A percentile compares a stretch with the other conserved stretches of the same genome.
Conservation (phyloP, 352 stramenopile genomes). For the Saprolegnia diclina region DNA sequence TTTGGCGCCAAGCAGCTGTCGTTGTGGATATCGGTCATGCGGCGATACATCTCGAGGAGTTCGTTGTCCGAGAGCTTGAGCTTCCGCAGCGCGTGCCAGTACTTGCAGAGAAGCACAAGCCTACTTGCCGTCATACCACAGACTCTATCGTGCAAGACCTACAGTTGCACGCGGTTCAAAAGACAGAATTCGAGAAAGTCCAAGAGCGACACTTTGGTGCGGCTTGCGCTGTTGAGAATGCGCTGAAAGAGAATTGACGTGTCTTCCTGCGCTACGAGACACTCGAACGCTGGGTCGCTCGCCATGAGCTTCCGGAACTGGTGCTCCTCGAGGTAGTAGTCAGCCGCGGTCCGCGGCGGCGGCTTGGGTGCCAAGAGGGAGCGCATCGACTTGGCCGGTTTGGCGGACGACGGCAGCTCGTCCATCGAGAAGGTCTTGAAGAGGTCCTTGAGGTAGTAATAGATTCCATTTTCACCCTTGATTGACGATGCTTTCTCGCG, state of each 20-base stretch:
- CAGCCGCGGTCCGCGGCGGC: not conserved
- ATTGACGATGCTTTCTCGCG: conserved; percentile 78
- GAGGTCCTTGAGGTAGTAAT: conserved; percentile 81
- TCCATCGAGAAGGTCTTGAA: conserved; percentile 61
- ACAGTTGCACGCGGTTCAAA: conserved; percentile 74
- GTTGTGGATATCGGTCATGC: conserved; percentile 39
- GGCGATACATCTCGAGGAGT: conserved; percentile 65
- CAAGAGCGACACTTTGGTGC: conserved; percentile 42
- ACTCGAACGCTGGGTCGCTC: conserved; percentile 70
- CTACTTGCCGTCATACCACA: conserved; percentile 29
- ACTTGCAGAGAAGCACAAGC: conserved; percentile 70
- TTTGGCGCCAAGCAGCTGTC: conserved; percentile 41
- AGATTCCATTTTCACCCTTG: conserved; percentile 75
- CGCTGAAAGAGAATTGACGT: conserved; percentile 72
- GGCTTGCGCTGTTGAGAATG: conserved; percentile 42
- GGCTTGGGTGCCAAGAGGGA: not conserved
- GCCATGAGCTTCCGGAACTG: conserved; percentile 74
- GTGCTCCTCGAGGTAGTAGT: conserved; percentile 55
- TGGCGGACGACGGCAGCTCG: conserved; percentile 33
- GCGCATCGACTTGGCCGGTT: conserved; percentile 27
- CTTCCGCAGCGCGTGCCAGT: conserved; percentile 51
- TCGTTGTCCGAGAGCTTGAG: conserved; percentile 70
- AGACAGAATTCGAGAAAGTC: conserved; percentile 82
- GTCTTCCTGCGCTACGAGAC: conserved; percentile 58
- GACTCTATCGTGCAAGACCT: conserved; percentile 18